Conservation (phyloP, 1,284 basidiomycete genomes). For the Baeospora myosura region DNA sequence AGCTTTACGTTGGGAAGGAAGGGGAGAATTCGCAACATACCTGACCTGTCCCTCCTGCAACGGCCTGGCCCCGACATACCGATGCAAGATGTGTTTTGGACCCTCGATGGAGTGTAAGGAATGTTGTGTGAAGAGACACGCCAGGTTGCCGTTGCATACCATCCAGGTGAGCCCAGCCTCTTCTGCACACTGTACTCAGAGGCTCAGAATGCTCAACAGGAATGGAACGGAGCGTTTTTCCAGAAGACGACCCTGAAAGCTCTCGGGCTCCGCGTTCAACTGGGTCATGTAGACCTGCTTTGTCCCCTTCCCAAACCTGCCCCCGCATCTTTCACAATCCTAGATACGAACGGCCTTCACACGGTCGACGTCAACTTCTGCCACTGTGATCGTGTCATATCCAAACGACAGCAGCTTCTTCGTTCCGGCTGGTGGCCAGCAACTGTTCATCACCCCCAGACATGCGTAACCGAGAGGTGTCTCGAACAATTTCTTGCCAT, state of each 20-base stretch:
- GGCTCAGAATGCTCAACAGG: conserved; percentile 4
- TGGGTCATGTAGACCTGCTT: conserved; percentile 14
- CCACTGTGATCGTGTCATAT: conserved; percentile 17
- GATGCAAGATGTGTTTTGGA: background rate
- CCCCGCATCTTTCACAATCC: conserved; percentile 16
- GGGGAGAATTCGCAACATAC: background rate
- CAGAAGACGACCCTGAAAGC: conserved; percentile 9
- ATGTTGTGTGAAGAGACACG: background rate
- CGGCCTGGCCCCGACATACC: background rate
- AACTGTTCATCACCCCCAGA: background rate
- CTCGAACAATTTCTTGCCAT: background rate
- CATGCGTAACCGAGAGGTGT: background rate
- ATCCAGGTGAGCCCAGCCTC: background rate
- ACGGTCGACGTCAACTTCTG: conserved; percentile 25
- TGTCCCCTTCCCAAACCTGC: conserved; percentile 12
- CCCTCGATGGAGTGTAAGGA: background rate
- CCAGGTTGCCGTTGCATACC: background rate
- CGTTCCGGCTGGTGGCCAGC: background rate
- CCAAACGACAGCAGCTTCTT: background rate
- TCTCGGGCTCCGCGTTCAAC: conserved; percentile 18
- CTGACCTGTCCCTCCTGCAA: background rate
- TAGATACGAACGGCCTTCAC: conserved; percentile 25
- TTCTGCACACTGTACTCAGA: too few species aligned
- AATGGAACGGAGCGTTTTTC: conserved; percentile 13
- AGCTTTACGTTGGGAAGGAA: background rate